phyloP scores from a whole-genome alignment of 345 rosid genomes.

The Bruguiera gymnorhiza region DNA sequence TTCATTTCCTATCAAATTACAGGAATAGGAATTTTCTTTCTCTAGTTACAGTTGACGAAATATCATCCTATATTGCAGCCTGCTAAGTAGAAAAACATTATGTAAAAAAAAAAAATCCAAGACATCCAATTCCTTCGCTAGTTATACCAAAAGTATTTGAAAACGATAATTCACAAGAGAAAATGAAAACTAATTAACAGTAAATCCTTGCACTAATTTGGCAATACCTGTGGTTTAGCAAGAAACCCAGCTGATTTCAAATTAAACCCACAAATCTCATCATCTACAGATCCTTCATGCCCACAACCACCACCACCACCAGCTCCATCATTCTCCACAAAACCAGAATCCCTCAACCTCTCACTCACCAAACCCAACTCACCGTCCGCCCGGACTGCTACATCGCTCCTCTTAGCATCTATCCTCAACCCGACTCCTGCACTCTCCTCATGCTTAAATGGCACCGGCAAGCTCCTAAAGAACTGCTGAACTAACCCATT shows the following conservation, averaged over 20 bases:
- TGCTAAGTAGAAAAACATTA: no score
- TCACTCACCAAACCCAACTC: constrained; percentile 42
- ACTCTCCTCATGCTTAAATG: constrained; percentile 57
- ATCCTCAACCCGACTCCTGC: constrained; percentile 15
- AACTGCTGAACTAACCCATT: constrained; percentile 79
- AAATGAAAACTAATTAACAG: not conserved
- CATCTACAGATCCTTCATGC: constrained; percentile 39
- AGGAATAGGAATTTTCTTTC: no score
- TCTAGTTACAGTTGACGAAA: no score
- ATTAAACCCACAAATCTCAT: constrained; percentile 51
- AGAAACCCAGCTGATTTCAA: constrained; percentile 48
- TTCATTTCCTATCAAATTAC: no score
- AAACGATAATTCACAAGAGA: not conserved
- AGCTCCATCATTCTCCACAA: constrained; percentile 32
- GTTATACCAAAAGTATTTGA: not conserved
- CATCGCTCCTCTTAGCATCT: constrained; percentile 31
- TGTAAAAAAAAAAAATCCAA: no score
- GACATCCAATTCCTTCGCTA: not conserved
- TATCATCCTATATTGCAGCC: no score
- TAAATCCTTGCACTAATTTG: not conserved
- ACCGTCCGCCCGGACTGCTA: constrained; percentile 27
- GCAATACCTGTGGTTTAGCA: constrained; percentile 65
- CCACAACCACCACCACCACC: not conserved
- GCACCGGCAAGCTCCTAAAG: constrained; percentile 64
- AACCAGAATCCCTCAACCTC: constrained; percentile 40